Evolutionary conservation across 1,139 yeast species (phyloP).

Genomic region (Yamadazyma dushanensis): DNA sequence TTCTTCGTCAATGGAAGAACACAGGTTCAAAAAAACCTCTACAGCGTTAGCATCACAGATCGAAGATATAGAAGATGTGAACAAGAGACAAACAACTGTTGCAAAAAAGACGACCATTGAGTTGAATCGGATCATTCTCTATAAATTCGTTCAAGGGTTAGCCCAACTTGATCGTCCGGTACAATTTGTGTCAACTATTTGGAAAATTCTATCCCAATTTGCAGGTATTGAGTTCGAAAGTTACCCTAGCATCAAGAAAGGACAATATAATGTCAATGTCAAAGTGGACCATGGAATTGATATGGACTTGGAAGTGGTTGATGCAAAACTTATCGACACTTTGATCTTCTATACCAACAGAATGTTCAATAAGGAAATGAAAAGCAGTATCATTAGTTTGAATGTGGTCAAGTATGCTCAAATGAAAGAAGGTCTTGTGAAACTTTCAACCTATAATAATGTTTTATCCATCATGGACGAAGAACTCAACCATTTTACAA

Average conservation of each 20-base stretch:
- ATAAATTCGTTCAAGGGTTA: constrained; percentile 33
- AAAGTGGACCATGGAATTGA: constrained; percentile 8
- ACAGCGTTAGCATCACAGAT: not conserved
- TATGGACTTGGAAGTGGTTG: constrained; percentile 9
- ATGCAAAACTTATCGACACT: constrained; percentile 21
- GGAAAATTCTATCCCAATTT: constrained; percentile 35
- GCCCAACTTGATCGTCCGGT: constrained; percentile 30
- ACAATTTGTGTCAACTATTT: constrained; percentile 30
- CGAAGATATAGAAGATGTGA: not conserved
- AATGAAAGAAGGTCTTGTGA: constrained; percentile 4
- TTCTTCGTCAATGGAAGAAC: not conserved
- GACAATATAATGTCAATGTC: constrained; percentile 10
- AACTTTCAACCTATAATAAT: constrained; percentile 8
- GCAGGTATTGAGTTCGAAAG: constrained; percentile 27
- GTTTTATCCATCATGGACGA: constrained; percentile 33
- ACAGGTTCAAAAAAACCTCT: not conserved
- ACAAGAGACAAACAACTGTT: not conserved
- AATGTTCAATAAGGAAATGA: constrained; percentile 12
- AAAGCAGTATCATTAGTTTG: constrained; percentile 12
- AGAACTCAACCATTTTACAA: constrained; percentile 37
- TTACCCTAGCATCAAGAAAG: constrained; percentile 14
- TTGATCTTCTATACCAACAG: constrained; percentile 33
- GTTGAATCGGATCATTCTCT: constrained; percentile 32
- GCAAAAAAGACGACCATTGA: constrained; percentile 1
- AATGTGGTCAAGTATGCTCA: constrained; percentile 10